phyloP scores from a whole-genome alignment of 2,329 filamentous ascomycete genomes.

The Talaromyces rugulosus region DNA sequence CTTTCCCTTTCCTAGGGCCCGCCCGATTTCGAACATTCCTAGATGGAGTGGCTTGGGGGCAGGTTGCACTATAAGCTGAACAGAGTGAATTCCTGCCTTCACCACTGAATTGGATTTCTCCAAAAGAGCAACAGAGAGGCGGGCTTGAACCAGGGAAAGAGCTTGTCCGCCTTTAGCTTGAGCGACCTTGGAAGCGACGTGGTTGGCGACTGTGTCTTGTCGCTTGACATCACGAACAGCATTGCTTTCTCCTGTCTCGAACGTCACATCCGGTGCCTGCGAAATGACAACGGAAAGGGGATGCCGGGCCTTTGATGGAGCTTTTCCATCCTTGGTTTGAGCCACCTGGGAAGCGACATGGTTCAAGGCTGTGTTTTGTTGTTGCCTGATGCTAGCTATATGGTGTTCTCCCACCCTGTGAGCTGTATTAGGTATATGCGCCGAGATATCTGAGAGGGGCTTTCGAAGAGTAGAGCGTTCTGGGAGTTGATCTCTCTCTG shows the following conservation, averaged over 20 bases:
- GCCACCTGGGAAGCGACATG: background rate
- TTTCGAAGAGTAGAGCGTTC: no score
- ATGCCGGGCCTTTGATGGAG: background rate
- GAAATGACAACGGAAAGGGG: background rate
- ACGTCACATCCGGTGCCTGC: background rate
- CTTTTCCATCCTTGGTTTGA: background rate
- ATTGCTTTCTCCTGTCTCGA: background rate
- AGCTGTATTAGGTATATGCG: background rate
- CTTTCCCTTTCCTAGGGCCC: constrained; percentile 80
- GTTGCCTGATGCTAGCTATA: background rate
- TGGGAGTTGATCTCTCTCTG: no score
- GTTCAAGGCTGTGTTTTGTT: background rate
- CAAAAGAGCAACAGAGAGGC: background rate
- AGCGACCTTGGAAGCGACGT: background rate
- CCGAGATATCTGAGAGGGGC: no score
- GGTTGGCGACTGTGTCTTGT: background rate
- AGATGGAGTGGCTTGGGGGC: constrained; percentile 66
- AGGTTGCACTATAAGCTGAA: constrained; percentile 54
- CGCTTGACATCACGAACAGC: background rate
- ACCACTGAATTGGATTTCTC: background rate
- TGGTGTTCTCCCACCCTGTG: background rate
- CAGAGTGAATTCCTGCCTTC: constrained; percentile 15
- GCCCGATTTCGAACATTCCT: constrained; percentile 89
- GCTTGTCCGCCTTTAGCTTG: background rate
- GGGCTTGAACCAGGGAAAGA: background rate